phyloP scores from a whole-genome alignment of 2,329 filamentous ascomycete species.

The Dichotomopilus funicola region DNA sequence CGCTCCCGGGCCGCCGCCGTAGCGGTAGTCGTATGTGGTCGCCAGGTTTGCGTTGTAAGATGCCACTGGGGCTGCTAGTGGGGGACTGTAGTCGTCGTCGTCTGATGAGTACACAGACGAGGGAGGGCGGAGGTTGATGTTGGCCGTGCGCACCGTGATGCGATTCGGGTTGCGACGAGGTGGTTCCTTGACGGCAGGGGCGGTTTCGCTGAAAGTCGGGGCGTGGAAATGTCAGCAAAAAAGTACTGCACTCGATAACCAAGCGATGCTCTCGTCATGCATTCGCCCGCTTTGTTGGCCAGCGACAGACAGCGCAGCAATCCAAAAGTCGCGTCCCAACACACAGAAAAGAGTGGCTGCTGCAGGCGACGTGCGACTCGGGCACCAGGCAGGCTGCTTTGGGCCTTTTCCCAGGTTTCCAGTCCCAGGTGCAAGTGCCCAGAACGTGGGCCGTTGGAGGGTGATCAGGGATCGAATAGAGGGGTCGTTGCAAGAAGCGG shows the following conservation, averaged over 20 bases:
- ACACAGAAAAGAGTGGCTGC: neutral
- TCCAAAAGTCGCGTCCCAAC: neutral
- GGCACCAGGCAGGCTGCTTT: neutral
- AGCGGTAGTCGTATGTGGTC: constrained; percentile 22
- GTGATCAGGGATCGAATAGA: too few species aligned
- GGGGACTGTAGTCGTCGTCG: too few species aligned
- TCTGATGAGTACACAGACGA: constrained; percentile 55
- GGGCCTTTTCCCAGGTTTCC: too few species aligned
- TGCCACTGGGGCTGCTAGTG: constrained; percentile 34
- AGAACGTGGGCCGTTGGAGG: too few species aligned
- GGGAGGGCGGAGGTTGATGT: constrained; percentile 36
- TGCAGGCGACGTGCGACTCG: neutral
- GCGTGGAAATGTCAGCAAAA: constrained; percentile 22
- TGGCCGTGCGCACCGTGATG: constrained; percentile 28
- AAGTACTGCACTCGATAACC: neutral
- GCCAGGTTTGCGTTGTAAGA: constrained; percentile 28
- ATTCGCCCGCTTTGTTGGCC: too few species aligned
- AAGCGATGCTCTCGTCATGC: too few species aligned
- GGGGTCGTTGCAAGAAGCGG: too few species aligned
- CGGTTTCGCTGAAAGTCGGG: constrained; percentile 25
- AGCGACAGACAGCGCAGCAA: neutral
- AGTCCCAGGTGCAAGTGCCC: too few species aligned
- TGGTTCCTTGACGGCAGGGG: constrained; percentile 29
- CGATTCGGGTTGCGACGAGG: constrained; percentile 34
- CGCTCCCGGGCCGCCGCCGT: constrained; percentile 16